Evolutionary conservation across 2,329 filamentous ascomycete species (phyloP).

Genomic region (Sclerotinia subarctica): DNA sequence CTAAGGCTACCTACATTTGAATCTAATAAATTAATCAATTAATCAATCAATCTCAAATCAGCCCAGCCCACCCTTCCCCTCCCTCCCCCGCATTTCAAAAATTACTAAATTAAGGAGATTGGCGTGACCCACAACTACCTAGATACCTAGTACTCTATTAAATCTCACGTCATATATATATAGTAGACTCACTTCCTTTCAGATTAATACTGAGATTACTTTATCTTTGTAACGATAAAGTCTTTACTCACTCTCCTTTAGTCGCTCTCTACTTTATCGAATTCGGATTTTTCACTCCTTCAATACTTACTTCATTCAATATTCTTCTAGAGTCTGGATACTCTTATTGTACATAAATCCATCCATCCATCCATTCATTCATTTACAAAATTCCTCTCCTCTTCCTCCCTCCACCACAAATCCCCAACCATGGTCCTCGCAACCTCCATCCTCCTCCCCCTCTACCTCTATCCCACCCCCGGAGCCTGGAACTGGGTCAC

Average conservation of each 20-base stretch:
- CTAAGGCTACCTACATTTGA: neutral
- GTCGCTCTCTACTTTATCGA: neutral
- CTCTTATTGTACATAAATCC: neutral
- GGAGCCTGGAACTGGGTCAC: conserved; percentile 18
- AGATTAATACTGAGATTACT: neutral
- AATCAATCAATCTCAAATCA: neutral
- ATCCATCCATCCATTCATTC: neutral
- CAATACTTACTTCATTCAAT: neutral
- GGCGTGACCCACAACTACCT: neutral
- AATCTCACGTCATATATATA: neutral
- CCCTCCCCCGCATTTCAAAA: neutral
- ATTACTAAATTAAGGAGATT: neutral
- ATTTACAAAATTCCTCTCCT: no score
- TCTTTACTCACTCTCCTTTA: neutral
- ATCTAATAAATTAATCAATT: neutral
- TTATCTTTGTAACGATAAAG: neutral
- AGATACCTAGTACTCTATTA: neutral
- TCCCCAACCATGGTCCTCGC: conserved; percentile 12
- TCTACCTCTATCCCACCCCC: conserved; percentile 13
- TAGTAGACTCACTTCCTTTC: neutral
- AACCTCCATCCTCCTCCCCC: conserved; percentile 17
- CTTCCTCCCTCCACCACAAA: neutral
- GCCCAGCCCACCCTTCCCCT: neutral
- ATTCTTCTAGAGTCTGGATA: conserved; percentile 5
- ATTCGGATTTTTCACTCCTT: neutral